Evolutionary conservation across 495 filamentous ascomycete species (phyloP).

Genomic region (Annulohypoxylon nitens): DNA sequence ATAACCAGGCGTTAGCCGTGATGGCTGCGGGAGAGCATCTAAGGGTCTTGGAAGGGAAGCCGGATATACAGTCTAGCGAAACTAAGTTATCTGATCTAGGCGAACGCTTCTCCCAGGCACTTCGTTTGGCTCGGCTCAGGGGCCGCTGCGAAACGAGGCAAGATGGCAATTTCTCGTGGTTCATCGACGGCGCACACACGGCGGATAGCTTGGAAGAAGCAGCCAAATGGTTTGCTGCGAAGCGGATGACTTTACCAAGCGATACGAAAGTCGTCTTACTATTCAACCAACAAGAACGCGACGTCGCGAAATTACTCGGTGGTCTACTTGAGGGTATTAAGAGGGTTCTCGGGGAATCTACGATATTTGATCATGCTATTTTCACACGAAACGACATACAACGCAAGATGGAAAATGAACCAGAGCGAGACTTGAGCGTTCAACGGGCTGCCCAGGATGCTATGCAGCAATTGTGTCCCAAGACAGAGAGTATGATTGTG

Average conservation of each 20-base stretch:
- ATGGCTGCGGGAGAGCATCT: conserved; percentile 58
- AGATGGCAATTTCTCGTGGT: conserved; percentile 75
- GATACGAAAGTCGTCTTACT: conserved; percentile 68
- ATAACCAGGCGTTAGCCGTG: conserved; percentile 61
- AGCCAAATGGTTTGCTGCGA: conserved; percentile 77
- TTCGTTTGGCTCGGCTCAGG: conserved; percentile 73
- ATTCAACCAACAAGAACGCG: conserved; percentile 95
- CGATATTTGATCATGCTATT: conserved; percentile 54
- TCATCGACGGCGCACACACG: conserved; percentile 92
- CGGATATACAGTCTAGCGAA: not conserved
- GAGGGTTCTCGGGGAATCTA: not conserved
- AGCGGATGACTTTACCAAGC: conserved; percentile 47
- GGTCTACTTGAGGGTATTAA: conserved; percentile 57
- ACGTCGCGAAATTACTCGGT: conserved; percentile 70
- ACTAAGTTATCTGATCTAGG: conserved; percentile 45
- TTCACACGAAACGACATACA: conserved; percentile 60
- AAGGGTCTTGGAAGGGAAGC: conserved; percentile 26
- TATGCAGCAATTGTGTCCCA: conserved; percentile 34
- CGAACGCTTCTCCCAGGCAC: conserved; percentile 71
- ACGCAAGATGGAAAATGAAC: conserved; percentile 28
- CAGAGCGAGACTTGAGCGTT: conserved; percentile 51
- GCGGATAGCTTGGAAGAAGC: conserved; percentile 80
- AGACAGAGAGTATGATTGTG: conserved; percentile 38
- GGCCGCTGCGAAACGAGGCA: conserved; percentile 80
- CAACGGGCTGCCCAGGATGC: conserved; percentile 51